phyloP scores from a whole-genome alignment of 2,329 filamentous ascomycete genomes.

The Colletotrichum falcatum region DNA sequence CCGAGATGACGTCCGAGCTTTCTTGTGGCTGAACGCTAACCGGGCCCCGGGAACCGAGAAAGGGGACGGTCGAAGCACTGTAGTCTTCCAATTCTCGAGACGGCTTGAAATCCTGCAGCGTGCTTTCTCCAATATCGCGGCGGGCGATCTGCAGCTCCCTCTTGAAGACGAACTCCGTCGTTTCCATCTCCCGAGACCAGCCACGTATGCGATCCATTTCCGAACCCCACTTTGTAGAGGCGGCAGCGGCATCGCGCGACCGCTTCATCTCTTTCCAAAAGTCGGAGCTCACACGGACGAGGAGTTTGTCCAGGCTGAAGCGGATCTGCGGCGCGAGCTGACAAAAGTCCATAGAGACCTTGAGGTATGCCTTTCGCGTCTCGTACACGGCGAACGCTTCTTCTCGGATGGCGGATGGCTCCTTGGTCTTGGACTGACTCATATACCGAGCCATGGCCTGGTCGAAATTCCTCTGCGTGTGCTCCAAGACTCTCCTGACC shows the following conservation, averaged over 20 bases:
- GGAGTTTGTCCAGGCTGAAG: conserved; percentile 83
- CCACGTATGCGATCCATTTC: conserved; percentile 94
- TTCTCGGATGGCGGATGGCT: conserved; percentile 89
- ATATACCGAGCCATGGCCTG: conserved; percentile 84
- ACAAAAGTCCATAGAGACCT: conserved; percentile 93
- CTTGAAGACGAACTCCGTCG: conserved; percentile 85
- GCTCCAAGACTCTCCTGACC: conserved; percentile 78
- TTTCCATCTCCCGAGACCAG: conserved; percentile 95
- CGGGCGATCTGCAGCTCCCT: conserved; percentile 83
- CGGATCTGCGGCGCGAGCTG: conserved; percentile 88
- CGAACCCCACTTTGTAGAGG: conserved; percentile 74
- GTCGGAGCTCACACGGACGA: conserved; percentile 87
- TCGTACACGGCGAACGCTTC: conserved; percentile 97
- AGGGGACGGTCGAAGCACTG: conserved; percentile 88
- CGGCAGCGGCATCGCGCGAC: conserved; percentile 73
- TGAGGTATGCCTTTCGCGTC: conserved; percentile 88
- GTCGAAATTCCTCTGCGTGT: conserved; percentile 87
- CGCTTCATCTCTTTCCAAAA: conserved; percentile 88
- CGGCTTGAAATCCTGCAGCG: conserved; percentile 78
- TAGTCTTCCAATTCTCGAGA: conserved; percentile 96
- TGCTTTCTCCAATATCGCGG: conserved; percentile 83
- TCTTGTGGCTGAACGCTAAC: conserved; percentile 70
- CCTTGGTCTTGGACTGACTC: conserved; percentile 90
- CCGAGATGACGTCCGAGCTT: conserved; percentile 65
- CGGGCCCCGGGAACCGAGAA: conserved; percentile 78